Conservation (phyloP, 2,329 filamentous ascomycete species). For the Neopestalotiopsis clavispora region DNA sequence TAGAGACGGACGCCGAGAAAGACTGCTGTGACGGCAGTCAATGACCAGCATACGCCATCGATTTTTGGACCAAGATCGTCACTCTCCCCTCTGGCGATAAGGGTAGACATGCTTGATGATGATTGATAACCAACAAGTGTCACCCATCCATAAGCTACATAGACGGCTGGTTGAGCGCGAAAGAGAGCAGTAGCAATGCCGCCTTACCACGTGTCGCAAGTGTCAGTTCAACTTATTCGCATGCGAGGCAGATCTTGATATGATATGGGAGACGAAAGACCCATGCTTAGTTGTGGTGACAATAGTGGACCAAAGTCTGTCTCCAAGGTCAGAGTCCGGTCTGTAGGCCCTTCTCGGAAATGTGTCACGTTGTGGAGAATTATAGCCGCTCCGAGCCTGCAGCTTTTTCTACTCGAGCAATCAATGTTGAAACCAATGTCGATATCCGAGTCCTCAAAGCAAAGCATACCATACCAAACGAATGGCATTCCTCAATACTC, state of each 20-base stretch:
- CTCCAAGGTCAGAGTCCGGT: neutral
- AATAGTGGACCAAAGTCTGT: neutral
- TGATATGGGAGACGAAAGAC: neutral
- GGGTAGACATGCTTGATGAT: neutral
- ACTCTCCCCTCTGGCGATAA: neutral
- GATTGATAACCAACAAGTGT: neutral
- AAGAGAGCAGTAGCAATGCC: neutral
- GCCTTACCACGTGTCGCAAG: neutral
- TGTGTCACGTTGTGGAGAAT: neutral
- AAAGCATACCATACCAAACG: too few relatives aligned
- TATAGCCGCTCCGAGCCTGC: neutral
- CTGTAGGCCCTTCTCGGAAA: neutral
- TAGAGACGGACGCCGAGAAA: slow-evolving; percentile 18
- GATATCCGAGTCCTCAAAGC: too few relatives aligned
- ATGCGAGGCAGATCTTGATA: neutral
- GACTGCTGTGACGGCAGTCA: slow-evolving; percentile 16
- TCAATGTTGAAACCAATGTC: too few relatives aligned
- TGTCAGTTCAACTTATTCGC: neutral
- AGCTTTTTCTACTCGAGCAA: too few relatives aligned
- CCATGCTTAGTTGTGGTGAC: neutral
- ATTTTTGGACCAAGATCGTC: slow-evolving; percentile 14
- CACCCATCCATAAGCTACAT: neutral
- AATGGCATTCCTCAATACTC: too few relatives aligned
- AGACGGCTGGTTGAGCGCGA: neutral
- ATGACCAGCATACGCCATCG: slow-evolving; percentile 16